Evolutionary conservation across 2,329 filamentous ascomycete species (phyloP).

Genomic region (Hypomyces perniciosus): DNA sequence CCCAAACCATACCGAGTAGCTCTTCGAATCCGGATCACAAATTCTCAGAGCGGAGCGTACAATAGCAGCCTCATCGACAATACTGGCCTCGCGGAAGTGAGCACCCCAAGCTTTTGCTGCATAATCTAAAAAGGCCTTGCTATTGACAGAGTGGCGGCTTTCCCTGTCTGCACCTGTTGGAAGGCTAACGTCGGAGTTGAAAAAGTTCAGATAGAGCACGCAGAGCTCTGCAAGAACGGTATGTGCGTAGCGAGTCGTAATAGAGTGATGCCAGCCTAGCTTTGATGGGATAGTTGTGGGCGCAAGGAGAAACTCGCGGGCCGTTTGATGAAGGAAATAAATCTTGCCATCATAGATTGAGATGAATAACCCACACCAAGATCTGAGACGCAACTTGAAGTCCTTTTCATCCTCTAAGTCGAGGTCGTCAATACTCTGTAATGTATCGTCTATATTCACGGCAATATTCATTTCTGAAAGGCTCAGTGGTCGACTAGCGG

Average conservation of each 20-base stretch:
- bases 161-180: background rate
- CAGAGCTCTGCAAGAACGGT: slow-evolving; percentile 18
- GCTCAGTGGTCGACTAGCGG: slow-evolving; percentile 20
- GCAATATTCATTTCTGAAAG: slow-evolving; percentile 26
- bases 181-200: slow-evolving; percentile 7
- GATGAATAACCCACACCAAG: slow-evolving; percentile 25
- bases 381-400: slow-evolving; percentile 17
- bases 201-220: slow-evolving; percentile 17
- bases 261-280: slow-evolving; percentile 17
- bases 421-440: slow-evolving; percentile 13
- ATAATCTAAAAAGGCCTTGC: slow-evolving; percentile 17
- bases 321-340: slow-evolving; percentile 28
- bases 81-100: slow-evolving; percentile 17
- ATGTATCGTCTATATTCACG: slow-evolving; percentile 15
- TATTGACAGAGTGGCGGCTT: background rate
- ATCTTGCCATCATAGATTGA: slow-evolving; percentile 22
- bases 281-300: slow-evolving; percentile 4
- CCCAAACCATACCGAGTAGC: slow-evolving; percentile 3
- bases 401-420: slow-evolving; percentile 18
- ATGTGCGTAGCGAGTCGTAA: slow-evolving; percentile 17
- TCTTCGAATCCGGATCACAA: slow-evolving; percentile 12
- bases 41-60: slow-evolving; percentile 11
- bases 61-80: slow-evolving; percentile 10
- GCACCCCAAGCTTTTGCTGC: slow-evolving; percentile 16
- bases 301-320: slow-evolving; percentile 25